Evolutionary conservation across 495 filamentous ascomycete species (phyloP), one percentile per base, ranked within the genome.

Genomic region (Chaetomium fimeti): DNA sequence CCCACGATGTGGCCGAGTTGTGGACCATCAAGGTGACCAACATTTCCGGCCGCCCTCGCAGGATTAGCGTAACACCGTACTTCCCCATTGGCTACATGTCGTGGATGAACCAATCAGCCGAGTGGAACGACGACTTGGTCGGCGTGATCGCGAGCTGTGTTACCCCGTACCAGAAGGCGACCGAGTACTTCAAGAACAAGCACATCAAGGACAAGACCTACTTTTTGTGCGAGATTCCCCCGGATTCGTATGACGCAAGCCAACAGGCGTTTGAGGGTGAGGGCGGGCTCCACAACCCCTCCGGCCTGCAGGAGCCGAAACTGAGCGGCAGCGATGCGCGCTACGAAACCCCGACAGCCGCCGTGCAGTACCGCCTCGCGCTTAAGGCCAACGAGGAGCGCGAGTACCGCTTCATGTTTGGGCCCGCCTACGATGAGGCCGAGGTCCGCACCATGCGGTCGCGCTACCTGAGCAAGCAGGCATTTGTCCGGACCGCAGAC

Each of bases 61-160:
- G 73, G 54, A 69, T 85, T 68, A 80, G 80, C 68, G 74, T 85
- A 53, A 83, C 82, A 56, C 82, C 83, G 3, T 83, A 83, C 68
- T 85, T 85, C 74, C 77, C 81, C 52, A 79, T 84, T 64, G 83
- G 83, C 29, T 84, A 84, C 74, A 83, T 83, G 80, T 84, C 83
- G 40, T 85, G 83, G 83, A 85, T 85, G 82, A 84, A 83, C 72
- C 83, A 85, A 67, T 79, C 78, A 36, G 83, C 78, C 53, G 79
- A 82, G 61, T 84, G 78, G 74, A 72, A 77, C 42, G 13, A 66
- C 20, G 77, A 83, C 24, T 71, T 85, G 18, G 71, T 76, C 32
- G 83, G 78, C 43, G 66, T 85, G 12, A 73, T 85, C 32, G 78
- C 73, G 52, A 83, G 72, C 73, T 77, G 78, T 61, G 75, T 82